Conservation (phyloP, 495 filamentous ascomycete genomes). For the Cercophora samala region DNA sequence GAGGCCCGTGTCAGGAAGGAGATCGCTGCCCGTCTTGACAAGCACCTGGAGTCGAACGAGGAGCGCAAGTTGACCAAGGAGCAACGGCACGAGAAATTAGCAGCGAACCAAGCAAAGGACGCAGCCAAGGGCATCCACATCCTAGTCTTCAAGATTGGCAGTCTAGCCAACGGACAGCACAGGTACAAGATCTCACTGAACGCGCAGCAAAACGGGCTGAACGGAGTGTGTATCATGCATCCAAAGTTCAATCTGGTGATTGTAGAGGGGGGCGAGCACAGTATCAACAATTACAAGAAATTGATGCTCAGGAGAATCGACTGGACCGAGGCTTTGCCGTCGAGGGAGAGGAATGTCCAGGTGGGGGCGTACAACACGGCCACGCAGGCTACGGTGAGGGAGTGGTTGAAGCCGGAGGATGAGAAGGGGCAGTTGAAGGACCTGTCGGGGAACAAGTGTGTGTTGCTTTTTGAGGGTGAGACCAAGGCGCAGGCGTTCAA, state of each 20-base stretch:
- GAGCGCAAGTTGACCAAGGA: slow-evolving; percentile 90
- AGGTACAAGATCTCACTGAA: slow-evolving; percentile 90
- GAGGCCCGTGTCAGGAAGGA: slow-evolving; percentile 90
- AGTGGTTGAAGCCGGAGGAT: slow-evolving; percentile 75
- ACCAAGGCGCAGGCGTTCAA: slow-evolving; percentile 72
- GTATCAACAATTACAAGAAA: slow-evolving; percentile 74
- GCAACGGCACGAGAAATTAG: slow-evolving; percentile 79
- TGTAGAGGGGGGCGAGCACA: slow-evolving; percentile 83
- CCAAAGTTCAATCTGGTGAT: slow-evolving; percentile 85
- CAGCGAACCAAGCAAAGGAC: slow-evolving; percentile 80
- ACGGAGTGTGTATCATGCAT: slow-evolving; percentile 83
- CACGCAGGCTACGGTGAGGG: slow-evolving; percentile 44
- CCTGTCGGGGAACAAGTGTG: slow-evolving; percentile 72
- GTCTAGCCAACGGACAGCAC: slow-evolving; percentile 83
- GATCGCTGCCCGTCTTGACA: slow-evolving; percentile 75
- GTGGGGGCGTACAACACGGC: slow-evolving; percentile 48
- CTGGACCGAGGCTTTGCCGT: slow-evolving; percentile 84
- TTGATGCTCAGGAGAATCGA: slow-evolving; percentile 89
- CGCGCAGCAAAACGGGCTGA: slow-evolving; percentile 80
- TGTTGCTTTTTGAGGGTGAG: slow-evolving; percentile 84
- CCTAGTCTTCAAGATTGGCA: slow-evolving; percentile 84
- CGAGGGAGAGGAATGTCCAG: slow-evolving; percentile 50
- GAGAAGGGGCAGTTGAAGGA: slow-evolving; percentile 78
- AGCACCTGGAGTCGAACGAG: slow-evolving; percentile 76
- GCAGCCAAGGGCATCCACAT: slow-evolving; percentile 77